Evolutionary conservation across 1,284 basidiomycete genomes (phyloP), one percentile per base, ranked within the genome.

Genomic region (Vanrija humicola): DNA sequence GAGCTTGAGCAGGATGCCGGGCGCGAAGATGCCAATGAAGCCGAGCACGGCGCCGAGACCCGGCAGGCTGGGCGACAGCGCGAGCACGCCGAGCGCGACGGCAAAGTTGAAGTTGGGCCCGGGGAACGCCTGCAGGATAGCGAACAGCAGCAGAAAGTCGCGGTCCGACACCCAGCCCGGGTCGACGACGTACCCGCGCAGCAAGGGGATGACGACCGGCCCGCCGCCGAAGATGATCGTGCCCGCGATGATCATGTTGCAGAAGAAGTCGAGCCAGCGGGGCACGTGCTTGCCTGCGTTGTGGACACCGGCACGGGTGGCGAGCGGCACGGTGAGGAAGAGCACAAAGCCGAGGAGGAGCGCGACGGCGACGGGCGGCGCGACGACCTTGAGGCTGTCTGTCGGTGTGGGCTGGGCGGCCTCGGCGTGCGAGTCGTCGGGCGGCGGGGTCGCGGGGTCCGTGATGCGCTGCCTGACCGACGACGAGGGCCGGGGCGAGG

Each of bases 41-140:
- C 79, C 82, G 6, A 83, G 67, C 5, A 83, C 39, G 0, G 79
- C 82, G 3, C 81, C 82, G 1, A 81, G 62, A 5, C 75, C 67
- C 5, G 69, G 68, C 18, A 74, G 64, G 5, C 52, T 57, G 1
- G 68, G 66, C 12, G 6, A 21, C 3, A 77, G 40, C 0, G 77
- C 72, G 38, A 84, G 75, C 6, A 81, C 78, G 19, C 83, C 83
- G 29, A 84, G 78, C 62, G 81, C 84, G 19, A 80, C 79, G 5
- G 83, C 80, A 65, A 79, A 84, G 66, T 82, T 82, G 70, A 84
- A 85, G 66, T 83, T 82, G 14, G 83, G 83, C 2, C 83, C 82
- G 1, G 81, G 80, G 65, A 81, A 74, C 5, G 80, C 79, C 65
- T 82, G 81, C n/a, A 78, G 64, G 56, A 84, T 79, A 12, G 83